Evolutionary conservation across 2,329 filamentous ascomycete species (phyloP).

Genomic region (Penicillium sp.): DNA sequence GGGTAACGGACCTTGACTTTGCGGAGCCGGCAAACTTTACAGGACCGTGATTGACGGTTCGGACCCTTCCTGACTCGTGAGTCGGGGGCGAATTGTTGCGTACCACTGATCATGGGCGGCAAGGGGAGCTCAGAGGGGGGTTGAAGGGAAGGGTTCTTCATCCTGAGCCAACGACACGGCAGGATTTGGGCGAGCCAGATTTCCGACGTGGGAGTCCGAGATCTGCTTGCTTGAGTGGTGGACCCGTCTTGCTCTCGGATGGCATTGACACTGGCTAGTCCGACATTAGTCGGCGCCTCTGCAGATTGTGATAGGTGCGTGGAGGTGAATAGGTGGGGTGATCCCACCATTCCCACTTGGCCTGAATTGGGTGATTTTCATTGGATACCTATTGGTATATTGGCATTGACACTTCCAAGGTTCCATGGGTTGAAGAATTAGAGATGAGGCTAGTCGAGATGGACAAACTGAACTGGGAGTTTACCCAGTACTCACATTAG

Average conservation of each 20-base stretch:
- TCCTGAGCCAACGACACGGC: constrained; percentile 28
- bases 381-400: background rate
- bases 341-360: background rate
- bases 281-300: background rate
- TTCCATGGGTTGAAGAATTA: background rate
- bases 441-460: background rate
- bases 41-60: constrained; percentile 38
- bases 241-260: background rate
- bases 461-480: background rate
- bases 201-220: constrained; percentile 29
- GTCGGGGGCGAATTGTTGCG: constrained; percentile 16
- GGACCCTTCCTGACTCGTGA: constrained; percentile 26
- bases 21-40: constrained; percentile 38
- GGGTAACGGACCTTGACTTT: constrained; percentile 38
- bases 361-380: background rate
- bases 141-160: constrained; percentile 12
- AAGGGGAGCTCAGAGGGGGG: constrained; percentile 5
- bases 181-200: constrained; percentile 30
- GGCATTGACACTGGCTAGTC: background rate
- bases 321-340: background rate
- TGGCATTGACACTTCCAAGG: background rate
- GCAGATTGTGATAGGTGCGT: background rate
- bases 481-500: background rate
- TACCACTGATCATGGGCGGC: constrained; percentile 21
- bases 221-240: constrained; percentile 20